Evolutionary conservation across 1,284 basidiomycete species (phyloP).

Genomic region (Rugosomyces carneus): DNA sequence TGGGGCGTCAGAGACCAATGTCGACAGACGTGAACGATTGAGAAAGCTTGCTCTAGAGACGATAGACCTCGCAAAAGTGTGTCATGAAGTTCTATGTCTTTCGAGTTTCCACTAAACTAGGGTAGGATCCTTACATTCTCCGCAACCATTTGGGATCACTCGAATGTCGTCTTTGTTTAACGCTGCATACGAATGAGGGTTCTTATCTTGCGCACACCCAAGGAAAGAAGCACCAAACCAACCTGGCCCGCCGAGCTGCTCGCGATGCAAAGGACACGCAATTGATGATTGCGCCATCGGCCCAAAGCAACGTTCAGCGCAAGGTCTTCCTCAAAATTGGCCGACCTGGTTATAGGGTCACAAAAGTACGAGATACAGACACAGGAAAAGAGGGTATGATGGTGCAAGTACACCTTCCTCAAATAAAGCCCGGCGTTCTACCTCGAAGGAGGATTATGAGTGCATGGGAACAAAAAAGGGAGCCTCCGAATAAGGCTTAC

Average conservation of each 20-base stretch:
- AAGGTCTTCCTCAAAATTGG: conserved; percentile 98
- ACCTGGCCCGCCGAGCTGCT: conserved; percentile 93
- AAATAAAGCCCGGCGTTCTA: conserved; percentile 83
- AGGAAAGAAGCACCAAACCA: conserved; percentile 99
- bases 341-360: conserved; percentile 89
- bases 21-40: conserved; percentile 92
- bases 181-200: conserved; percentile 98
- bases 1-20: conserved; percentile 88
- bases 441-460: conserved; percentile 96
- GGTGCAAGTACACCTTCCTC: conserved; percentile 94
- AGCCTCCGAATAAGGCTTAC: conserved; percentile 91
- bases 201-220: conserved; percentile 99
- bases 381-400: conserved; percentile 88
- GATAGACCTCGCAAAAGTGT: conserved; percentile 90
- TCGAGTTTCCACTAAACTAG: neutral
- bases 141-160: conserved; percentile 96
- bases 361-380: conserved; percentile 77
- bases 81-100: conserved; percentile 11
- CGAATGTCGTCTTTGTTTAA: conserved; percentile 97
- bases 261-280: conserved; percentile 91
- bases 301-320: conserved; percentile 71
- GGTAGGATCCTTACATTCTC: conserved; percentile 95
- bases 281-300: conserved; percentile 70
- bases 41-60: conserved; percentile 95
- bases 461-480: conserved; percentile 95